Conservation (phyloP, 2,329 filamentous ascomycete genomes). For the Diaporthe sp. region DNA sequence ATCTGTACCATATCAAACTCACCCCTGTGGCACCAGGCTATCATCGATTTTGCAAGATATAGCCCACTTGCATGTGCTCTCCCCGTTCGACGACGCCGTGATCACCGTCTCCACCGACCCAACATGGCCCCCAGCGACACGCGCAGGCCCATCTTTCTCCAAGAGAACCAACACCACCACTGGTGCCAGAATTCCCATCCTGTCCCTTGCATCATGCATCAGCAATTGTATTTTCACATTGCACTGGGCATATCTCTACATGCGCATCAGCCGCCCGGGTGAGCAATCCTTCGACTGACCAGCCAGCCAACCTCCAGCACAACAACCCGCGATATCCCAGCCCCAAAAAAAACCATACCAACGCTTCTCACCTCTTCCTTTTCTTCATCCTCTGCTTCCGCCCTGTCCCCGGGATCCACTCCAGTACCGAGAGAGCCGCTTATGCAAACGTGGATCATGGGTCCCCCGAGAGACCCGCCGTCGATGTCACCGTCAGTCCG, state of each 20-base stretch:
- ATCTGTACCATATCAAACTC: neutral
- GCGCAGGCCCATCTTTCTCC: conserved; percentile 24
- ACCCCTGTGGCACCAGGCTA: neutral
- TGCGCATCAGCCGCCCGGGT: conserved; percentile 8
- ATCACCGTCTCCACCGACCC: neutral
- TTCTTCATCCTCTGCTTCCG: neutral
- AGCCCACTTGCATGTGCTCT: conserved; percentile 13
- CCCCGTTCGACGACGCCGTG: conserved; percentile 3
- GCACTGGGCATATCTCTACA: conserved; percentile 5
- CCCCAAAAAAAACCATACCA: neutral
- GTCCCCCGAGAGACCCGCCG: conserved; percentile 5
- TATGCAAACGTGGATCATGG: conserved; percentile 9
- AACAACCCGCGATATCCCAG: neutral
- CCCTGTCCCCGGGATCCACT: conserved; percentile 15
- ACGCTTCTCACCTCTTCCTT: neutral
- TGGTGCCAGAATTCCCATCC: too few relatives aligned
- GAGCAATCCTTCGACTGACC: neutral
- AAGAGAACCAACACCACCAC: neutral
- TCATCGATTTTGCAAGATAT: neutral
- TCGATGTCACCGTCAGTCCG: conserved; percentile 14
- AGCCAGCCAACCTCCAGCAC: neutral
- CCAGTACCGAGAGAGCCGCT: conserved; percentile 27
- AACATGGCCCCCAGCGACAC: conserved; percentile 7
- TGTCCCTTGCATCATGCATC: neutral
- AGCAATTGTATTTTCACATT: neutral